phyloP scores from a whole-genome alignment of 1,139 yeast genomes.

The Yamadazyma sp. region DNA sequence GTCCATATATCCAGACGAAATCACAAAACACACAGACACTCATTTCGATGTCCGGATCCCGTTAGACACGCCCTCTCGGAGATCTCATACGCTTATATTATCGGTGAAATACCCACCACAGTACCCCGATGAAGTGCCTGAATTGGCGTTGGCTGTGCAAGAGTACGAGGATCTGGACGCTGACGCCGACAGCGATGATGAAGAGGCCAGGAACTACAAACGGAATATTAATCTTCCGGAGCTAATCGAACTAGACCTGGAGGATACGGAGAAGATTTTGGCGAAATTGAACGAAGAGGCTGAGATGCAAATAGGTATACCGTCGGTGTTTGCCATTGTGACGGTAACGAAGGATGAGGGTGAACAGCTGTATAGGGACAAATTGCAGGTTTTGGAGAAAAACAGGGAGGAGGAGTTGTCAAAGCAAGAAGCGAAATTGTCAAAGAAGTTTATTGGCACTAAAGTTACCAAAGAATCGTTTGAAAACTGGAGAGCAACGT shows the following conservation, averaged over 20 bases:
- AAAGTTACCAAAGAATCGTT: constrained; percentile 75
- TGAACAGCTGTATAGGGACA: constrained; percentile 60
- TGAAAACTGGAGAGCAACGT: constrained; percentile 64
- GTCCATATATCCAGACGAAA: constrained; percentile 91
- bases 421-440: constrained; percentile 63
- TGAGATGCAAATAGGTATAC: constrained; percentile 79
- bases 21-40: constrained; percentile 42
- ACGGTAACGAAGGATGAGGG: constrained; percentile 78
- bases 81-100: constrained; percentile 52
- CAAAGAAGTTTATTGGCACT: constrained; percentile 79
- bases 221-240: constrained; percentile 57
- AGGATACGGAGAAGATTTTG: constrained; percentile 44
- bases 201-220: constrained; percentile 37
- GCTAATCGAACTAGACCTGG: constrained; percentile 47
- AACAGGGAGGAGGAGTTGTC: constrained; percentile 57
- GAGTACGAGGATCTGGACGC: constrained; percentile 27
- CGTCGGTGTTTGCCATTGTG: constrained; percentile 78
- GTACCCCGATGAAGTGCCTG: constrained; percentile 74
- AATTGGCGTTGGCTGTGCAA: constrained; percentile 30
- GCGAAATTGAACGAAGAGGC: constrained; percentile 59
- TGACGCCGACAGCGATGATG: constrained; percentile 45
- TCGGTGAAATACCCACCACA: constrained; percentile 65
- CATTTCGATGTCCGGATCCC: constrained; percentile 47
- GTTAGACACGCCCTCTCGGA: constrained; percentile 61
- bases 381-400: constrained; percentile 56